Evolutionary conservation across 1,284 basidiomycete genomes (phyloP), one percentile per base, ranked within the genome.

Genomic region (Ganoderma sinense): DNA sequence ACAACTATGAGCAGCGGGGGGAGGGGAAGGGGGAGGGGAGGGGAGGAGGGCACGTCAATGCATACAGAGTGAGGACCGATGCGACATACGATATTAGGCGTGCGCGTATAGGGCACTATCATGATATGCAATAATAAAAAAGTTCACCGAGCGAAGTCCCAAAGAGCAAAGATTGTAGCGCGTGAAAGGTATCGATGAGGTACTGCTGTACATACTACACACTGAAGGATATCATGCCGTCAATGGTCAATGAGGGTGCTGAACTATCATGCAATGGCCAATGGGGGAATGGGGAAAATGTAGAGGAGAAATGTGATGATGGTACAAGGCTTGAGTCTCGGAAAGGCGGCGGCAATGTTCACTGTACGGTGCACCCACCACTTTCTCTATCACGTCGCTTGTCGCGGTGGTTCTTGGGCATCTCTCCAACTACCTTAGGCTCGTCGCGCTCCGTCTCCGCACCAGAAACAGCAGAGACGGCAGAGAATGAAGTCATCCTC

Each of bases 401-500:
- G 60, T 74, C 74, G 39, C 73, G 73, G 63, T 20, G 65, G 62
- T 69, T 68, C 51, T 59, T 68, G 48, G 71, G 76, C 53, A 67
- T 75, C 70, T 65, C 70, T 26, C 68, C 74, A 2, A 73, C 69
- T 4, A 75, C 65, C 45, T 71, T 66, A 0, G 71, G 65, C 14
- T 76, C 77, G 48, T 78, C 75, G 33, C 72, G 75, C 61, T 77
- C 77, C 5, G 77, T 75, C 58, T 73, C 75, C 39, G 78, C 76
- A 36, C 69, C 69, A 53, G 72, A 73, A 55, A 65, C 67, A 1
- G 75, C 74, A 13, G 78, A 79, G 16, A 78, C 75, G 10, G 76
- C 76, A 20, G 79, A 80, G 71, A 77, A 78, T 2, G 76, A 77
- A 16, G 78, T 79, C 76, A 79, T 78, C 40, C 75, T 66, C 51